Percentiles rank a stretch among this genome's conserved stretches.
Conservation (phyloP, 1,139 yeast species). For the Martiniozyma asiatica region DNA sequence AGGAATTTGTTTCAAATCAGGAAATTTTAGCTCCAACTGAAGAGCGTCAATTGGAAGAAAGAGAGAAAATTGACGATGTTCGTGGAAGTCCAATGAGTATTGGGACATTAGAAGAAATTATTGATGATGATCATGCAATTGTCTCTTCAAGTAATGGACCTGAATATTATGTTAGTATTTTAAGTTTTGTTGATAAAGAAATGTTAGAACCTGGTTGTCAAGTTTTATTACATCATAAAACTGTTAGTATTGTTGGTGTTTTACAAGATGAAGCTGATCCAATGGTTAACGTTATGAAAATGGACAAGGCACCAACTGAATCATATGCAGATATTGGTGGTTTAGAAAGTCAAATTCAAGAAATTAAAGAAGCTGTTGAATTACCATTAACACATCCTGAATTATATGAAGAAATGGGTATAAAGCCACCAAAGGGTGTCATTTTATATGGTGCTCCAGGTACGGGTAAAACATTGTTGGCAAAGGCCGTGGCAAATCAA, state of each 20-base stretch:
- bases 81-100: constrained; percentile 96
- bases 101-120: constrained; percentile 92
- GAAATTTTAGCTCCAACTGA: constrained; percentile 94
- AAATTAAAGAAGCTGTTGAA: constrained; percentile 96
- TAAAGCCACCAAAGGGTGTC: constrained; percentile 98
- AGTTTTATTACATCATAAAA: constrained; percentile 87
- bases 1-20: constrained; percentile 90
- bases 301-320: constrained; percentile 98
- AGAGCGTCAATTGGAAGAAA: constrained; percentile 91
- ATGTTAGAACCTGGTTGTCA: constrained; percentile 97
- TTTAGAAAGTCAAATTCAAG: constrained; percentile 89
- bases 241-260: constrained; percentile 91
- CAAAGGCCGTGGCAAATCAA: constrained; percentile 97
- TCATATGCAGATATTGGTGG: constrained; percentile 98
- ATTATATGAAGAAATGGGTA: constrained; percentile 97
- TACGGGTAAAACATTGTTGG: constrained; percentile 93
- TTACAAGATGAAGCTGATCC: constrained; percentile 96
- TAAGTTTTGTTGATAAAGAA: constrained; percentile 97
- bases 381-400: constrained; percentile 97
- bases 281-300: constrained; percentile 93
- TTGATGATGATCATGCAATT: constrained; percentile 98
- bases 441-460: constrained; percentile 98
- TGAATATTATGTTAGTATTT: constrained; percentile 88
- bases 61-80: constrained; percentile 88
- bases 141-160: constrained; percentile 95